Conservation (phyloP, 208 protist genomes). For the Trichomonas gallinae region DNA sequence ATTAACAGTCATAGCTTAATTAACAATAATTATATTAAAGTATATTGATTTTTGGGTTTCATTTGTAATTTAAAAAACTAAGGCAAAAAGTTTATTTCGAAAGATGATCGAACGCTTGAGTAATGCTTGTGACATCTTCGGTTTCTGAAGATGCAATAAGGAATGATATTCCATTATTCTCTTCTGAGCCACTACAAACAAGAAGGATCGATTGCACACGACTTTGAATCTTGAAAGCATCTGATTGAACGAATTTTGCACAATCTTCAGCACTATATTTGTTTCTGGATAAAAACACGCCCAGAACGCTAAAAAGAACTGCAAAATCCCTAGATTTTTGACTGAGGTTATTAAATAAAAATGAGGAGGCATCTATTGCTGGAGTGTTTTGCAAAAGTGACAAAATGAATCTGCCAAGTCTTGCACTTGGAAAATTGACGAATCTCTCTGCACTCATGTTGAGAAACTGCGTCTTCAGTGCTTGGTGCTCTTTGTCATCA, state of each 20-base stretch:
- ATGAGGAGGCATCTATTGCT: not conserved
- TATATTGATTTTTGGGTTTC: no score
- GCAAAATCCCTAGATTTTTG: not conserved
- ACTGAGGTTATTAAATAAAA: not conserved
- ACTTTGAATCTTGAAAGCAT: not conserved
- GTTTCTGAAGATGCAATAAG: not conserved
- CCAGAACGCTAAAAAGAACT: not conserved
- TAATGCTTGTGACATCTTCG: not conserved
- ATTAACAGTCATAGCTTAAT: no score
- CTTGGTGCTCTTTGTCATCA: not conserved
- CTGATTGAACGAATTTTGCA: not conserved
- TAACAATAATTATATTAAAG: no score
- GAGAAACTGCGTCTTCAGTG: not conserved
- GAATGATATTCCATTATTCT: not conserved
- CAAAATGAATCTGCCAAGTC: not conserved
- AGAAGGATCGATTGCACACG: not conserved
- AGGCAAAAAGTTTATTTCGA: not conserved
- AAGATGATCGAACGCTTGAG: not conserved
- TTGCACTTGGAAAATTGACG: not conserved
- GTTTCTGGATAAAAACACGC: not conserved
- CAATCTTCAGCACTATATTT: not conserved
- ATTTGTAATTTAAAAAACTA: no score
- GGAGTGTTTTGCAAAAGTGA: not conserved
- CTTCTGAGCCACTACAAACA: not conserved
- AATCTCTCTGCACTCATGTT: not conserved